These are phyloP conservation scores for Trichoderma reesei DNA, from an alignment of 495 filamentous ascomycete genomes.

Conservation along the genomic window DNA sequence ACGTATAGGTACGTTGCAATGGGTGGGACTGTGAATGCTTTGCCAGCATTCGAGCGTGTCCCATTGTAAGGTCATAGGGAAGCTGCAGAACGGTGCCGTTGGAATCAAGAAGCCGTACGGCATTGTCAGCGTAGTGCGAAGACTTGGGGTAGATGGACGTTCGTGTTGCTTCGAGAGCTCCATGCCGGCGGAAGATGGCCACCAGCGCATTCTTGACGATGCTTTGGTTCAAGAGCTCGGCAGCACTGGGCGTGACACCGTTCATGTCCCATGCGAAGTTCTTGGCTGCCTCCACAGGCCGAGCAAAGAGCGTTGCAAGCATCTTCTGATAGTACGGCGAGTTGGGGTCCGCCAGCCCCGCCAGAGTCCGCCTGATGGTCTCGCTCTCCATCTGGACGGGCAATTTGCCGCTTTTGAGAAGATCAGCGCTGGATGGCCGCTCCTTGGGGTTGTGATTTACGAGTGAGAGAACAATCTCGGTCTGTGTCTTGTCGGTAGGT, in stretches of 20 bases:
- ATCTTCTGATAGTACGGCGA: constrained; percentile 89
- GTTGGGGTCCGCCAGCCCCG: constrained; percentile 65
- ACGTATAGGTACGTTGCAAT: constrained; percentile 71
- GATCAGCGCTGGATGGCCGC: constrained; percentile 74
- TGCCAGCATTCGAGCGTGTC: constrained; percentile 78
- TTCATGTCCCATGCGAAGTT: constrained; percentile 82
- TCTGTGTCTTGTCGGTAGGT: constrained; percentile 58
- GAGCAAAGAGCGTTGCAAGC: constrained; percentile 70
- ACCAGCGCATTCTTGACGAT: constrained; percentile 67
- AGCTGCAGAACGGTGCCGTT: constrained; percentile 80
- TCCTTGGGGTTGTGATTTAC: constrained; percentile 71
- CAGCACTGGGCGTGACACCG: constrained; percentile 37
- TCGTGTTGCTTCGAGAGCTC: constrained; percentile 71
- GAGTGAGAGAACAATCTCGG: constrained; percentile 67
- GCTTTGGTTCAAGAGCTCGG: constrained; percentile 58
- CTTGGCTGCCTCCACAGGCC: constrained; percentile 60
- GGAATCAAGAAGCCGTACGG: constrained; percentile 67
- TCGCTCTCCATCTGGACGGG: constrained; percentile 89
- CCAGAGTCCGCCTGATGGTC: constrained; percentile 70
- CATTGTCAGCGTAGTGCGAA: constrained; percentile 54
- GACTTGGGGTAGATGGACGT: constrained; percentile 74
- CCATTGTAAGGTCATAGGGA: constrained; percentile 84
- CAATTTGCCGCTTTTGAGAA: constrained; percentile 78
- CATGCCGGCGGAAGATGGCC: constrained; percentile 80
- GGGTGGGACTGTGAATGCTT: constrained; percentile 48